A percentile compares a stretch with the other conserved stretches of the same genome.
Conservation (phyloP, 805 yeast genomes). For the Candida peoriensis region DNA sequence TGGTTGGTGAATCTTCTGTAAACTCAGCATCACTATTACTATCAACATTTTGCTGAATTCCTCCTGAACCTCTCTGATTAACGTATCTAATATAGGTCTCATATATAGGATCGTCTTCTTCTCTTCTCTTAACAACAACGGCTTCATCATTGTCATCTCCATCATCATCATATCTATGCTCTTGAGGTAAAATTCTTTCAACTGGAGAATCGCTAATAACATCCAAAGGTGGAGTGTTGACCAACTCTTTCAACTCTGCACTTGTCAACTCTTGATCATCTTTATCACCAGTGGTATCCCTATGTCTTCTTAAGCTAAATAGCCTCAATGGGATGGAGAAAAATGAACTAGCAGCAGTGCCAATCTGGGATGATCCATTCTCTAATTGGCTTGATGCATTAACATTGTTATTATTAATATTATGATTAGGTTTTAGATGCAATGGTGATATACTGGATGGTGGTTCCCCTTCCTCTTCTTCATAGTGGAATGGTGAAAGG, state of each 20-base stretch:
- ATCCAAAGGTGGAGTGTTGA: constrained; percentile 5
- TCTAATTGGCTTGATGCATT: too few species aligned
- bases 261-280: not conserved
- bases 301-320: constrained; percentile 1
- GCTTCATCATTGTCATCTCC: constrained; percentile 1
- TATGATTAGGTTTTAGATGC: too few species aligned
- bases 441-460: too few species aligned
- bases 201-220: constrained; percentile 10
- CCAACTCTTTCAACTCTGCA: constrained; percentile 8
- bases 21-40: constrained; percentile 6
- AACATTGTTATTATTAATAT: too few species aligned
- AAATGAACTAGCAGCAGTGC: constrained; percentile 2
- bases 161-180: not conserved
- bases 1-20: constrained; percentile 6
- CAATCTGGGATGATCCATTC: too few species aligned
- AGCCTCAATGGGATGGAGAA: constrained; percentile 8
- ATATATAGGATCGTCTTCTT: constrained; percentile 9
- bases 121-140: too few species aligned
- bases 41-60: constrained; percentile 1
- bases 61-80: constrained; percentile 5
- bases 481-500: too few species aligned
- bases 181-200: constrained; percentile 5
- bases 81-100: constrained; percentile 9
- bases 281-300: not conserved
- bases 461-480: too few species aligned